These are phyloP conservation scores for Microcos paniculata DNA, from an alignment of 345 rosid genomes.

Conservation along the genomic window DNA sequence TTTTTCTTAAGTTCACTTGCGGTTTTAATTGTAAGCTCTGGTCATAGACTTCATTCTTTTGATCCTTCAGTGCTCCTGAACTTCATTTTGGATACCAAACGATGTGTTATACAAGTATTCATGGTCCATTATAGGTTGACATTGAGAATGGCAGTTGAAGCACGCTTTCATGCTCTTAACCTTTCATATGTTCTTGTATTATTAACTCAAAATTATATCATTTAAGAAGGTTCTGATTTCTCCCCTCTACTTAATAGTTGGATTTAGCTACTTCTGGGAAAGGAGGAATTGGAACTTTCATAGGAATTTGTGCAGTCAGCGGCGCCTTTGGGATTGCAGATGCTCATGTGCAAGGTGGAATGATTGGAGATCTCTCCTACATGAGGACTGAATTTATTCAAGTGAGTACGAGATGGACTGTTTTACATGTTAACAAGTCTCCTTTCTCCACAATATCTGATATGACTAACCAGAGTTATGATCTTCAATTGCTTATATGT, in stretches of 20 bases:
- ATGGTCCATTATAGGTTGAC: neutral
- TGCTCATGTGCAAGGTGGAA: conserved; percentile 87
- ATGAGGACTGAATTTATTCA: conserved; percentile 71
- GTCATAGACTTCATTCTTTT: neutral
- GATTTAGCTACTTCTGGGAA: conserved; percentile 75
- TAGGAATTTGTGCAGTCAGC: conserved; percentile 60
- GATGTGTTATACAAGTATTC: neutral
- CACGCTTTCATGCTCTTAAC: neutral
- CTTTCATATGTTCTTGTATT: neutral
- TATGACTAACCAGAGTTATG: neutral
- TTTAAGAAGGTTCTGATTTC: neutral
- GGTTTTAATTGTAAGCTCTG: conserved; percentile 63
- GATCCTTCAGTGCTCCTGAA: neutral
- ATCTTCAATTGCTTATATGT: neutral
- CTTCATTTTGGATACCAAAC: neutral
- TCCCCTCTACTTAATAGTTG: conserved; percentile 35
- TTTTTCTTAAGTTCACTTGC: conserved; percentile 55
- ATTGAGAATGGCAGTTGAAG: neutral
- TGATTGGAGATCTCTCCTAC: conserved; percentile 84
- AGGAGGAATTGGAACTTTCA: conserved; percentile 70
- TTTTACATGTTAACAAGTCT: neutral
- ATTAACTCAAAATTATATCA: neutral
- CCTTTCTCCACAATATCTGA: neutral
- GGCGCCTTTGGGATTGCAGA: conserved; percentile 78
- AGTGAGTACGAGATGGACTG: conserved; percentile 29